These are phyloP conservation scores for Thinopyrum elongatum DNA, from an alignment of 176 grass and related monocot species.

Conservation along the genomic window DNA sequence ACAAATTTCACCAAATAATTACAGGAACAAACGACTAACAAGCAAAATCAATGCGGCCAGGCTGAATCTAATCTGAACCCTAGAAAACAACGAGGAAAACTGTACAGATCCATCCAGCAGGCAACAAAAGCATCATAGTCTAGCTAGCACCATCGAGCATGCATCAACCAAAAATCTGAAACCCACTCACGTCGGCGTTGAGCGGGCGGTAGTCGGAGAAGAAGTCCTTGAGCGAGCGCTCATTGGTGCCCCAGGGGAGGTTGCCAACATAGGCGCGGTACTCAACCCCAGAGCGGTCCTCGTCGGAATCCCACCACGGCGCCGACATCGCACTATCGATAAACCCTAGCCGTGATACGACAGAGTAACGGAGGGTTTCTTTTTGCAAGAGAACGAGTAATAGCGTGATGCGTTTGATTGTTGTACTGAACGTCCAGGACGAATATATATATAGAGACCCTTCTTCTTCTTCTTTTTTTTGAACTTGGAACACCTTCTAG, in stretches of 20 bases:
- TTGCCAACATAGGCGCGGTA: constrained; percentile 46
- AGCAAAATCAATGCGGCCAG: no score
- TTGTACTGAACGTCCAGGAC: no score
- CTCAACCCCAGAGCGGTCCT: not conserved
- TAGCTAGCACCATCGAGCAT: not conserved
- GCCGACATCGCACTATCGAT: constrained; percentile 9
- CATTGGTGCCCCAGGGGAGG: constrained; percentile 54
- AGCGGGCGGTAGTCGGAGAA: constrained; percentile 46
- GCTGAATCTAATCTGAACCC: not conserved
- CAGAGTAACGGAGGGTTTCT: no score
- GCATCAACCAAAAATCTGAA: no score
- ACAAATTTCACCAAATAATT: not conserved
- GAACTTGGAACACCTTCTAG: no score
- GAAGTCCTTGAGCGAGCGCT: constrained; percentile 48
- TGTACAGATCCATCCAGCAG: not conserved
- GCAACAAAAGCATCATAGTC: not conserved
- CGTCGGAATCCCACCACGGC: constrained; percentile 22
- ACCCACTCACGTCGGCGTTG: constrained; percentile 38
- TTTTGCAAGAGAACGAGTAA: no score
- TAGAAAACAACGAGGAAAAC: not conserved
- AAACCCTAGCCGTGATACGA: not conserved
- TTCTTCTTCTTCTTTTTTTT: no score
- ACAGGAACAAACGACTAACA: not conserved
- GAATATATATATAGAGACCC: no score
- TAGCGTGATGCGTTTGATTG: no score